Evolutionary conservation across 148 eudicot genomes (phyloP).

Genomic region (Amaranthus hypochondriacus): DNA sequence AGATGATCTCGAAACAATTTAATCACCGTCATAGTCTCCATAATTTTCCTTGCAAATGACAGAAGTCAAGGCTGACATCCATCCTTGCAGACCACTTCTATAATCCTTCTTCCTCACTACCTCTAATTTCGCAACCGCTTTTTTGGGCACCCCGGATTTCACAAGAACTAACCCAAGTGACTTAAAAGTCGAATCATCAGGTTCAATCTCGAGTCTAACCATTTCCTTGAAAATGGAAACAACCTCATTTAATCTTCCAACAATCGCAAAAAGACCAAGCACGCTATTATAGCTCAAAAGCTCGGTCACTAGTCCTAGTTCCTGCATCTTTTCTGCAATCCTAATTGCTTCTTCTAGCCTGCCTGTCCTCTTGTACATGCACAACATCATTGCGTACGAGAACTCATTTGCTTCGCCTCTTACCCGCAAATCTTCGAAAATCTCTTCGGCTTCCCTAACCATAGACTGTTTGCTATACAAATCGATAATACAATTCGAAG

Average conservation of each 20-base stretch:
- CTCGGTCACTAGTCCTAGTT: conserved; percentile 58
- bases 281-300: conserved; percentile 76
- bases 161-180: conserved; percentile 55
- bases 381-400: conserved; percentile 85
- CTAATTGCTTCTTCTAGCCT: conserved; percentile 55
- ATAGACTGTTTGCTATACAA: conserved; percentile 65
- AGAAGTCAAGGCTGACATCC: conserved; percentile 52
- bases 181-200: conserved; percentile 66
- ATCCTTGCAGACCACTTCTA: conserved; percentile 47
- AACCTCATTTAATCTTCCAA: conserved; percentile 69
- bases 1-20: neutral
- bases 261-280: conserved; percentile 52
- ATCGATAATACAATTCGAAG: conserved; percentile 87
- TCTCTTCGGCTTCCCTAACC: conserved; percentile 63
- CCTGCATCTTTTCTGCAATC: conserved; percentile 65
- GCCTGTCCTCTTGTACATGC: conserved; percentile 80
- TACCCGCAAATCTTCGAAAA: conserved; percentile 44
- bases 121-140: conserved; percentile 57
- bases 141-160: conserved; percentile 64
- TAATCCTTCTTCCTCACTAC: conserved; percentile 43
- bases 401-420: conserved; percentile 80
- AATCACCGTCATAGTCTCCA: conserved; percentile 20
- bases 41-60: conserved; percentile 29
- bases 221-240: conserved; percentile 60
- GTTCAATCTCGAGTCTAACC: conserved; percentile 45